Evolutionary conservation across 2,329 filamentous ascomycete genomes (phyloP).

Genomic region (Penicillium hesseltinei): DNA sequence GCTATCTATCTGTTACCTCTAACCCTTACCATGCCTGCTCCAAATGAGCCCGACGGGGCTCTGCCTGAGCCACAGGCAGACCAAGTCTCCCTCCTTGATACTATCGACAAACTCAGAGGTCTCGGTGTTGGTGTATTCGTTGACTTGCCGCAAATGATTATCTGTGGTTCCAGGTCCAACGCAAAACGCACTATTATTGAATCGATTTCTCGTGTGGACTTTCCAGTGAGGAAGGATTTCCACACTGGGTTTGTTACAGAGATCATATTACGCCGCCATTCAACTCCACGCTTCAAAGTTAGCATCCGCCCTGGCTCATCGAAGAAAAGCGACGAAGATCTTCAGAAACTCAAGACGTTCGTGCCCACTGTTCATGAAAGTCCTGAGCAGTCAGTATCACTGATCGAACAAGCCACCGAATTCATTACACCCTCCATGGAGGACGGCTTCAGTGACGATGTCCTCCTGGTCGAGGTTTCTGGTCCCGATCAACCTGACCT

Average conservation of each 20-base stretch:
- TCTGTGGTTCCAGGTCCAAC: conserved; percentile 59
- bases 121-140: conserved; percentile 51
- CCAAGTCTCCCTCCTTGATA: conserved; percentile 46
- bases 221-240: conserved; percentile 54
- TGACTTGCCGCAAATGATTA: conserved; percentile 55
- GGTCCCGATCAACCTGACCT: conserved; percentile 60
- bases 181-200: conserved; percentile 57
- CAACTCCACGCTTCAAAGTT: conserved; percentile 28
- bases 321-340: background rate
- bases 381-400: conserved; percentile 36
- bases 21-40: background rate
- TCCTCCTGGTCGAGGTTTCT: conserved; percentile 59
- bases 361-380: conserved; percentile 4
- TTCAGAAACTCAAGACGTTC: conserved; percentile 11
- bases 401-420: conserved; percentile 55
- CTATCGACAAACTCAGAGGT: conserved; percentile 53
- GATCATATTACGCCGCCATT: conserved; percentile 51
- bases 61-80: background rate
- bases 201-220: conserved; percentile 60
- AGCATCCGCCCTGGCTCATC: conserved; percentile 39
- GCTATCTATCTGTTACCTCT: background rate
- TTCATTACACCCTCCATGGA: conserved; percentile 49
- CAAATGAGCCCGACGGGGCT: background rate
- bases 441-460: conserved; percentile 40
- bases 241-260: conserved; percentile 60